Conservation (phyloP, 352 stramenopile species). For the Thalassiosira sp. region DNA sequence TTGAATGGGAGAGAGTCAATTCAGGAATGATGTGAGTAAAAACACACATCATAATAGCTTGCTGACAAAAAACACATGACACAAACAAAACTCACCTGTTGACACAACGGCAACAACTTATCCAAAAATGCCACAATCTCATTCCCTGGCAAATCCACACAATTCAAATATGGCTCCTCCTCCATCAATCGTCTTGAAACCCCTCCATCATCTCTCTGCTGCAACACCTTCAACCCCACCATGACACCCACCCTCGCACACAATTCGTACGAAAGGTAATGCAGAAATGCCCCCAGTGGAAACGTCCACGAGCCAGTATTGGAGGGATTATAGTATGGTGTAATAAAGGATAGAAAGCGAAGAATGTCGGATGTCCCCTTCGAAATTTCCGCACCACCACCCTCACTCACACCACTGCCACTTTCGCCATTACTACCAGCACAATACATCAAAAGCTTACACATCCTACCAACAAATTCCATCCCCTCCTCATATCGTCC, state of each 20-base stretch:
- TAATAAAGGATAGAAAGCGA: conserved; percentile 75
- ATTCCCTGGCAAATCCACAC: conserved; percentile 46
- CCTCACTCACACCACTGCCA: conserved; percentile 3
- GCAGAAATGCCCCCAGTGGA: conserved; percentile 77
- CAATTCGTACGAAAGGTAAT: conserved; percentile 80
- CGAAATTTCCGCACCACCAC: conserved; percentile 37
- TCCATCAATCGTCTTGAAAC: conserved; percentile 42
- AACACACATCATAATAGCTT: too few species aligned
- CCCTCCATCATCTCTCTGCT: conserved; percentile 36
- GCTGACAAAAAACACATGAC: too few species aligned
- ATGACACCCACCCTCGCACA: conserved; percentile 62
- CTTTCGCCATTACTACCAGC: conserved; percentile 39
- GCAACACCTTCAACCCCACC: conserved; percentile 57
- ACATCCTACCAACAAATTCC: conserved; percentile 79
- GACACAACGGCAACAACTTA: conserved; percentile 72
- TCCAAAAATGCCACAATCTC: conserved; percentile 78
- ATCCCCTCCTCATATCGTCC: conserved; percentile 81
- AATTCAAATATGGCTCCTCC: conserved; percentile 63
- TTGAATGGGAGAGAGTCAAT: neutral
- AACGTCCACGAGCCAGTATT: conserved; percentile 82
- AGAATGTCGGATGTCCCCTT: conserved; percentile 74
- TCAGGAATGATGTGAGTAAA: too few species aligned
- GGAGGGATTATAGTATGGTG: conserved; percentile 83
- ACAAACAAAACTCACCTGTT: conserved; percentile 42
- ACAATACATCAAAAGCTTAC: conserved; percentile 76